phyloP scores from a whole-genome alignment of 345 rosid species.

The Abelmoschus esculentus region DNA sequence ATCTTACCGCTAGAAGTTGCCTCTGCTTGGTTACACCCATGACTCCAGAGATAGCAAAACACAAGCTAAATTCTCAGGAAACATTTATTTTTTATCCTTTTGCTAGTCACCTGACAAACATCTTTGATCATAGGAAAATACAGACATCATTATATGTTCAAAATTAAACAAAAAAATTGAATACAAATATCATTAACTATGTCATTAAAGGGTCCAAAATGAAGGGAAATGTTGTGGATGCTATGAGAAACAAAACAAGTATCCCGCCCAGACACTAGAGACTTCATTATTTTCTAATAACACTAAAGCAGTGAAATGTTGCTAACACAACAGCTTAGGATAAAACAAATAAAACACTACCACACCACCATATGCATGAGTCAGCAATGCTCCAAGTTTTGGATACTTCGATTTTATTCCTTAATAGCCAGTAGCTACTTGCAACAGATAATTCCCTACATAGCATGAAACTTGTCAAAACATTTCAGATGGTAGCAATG shows the following conservation, averaged over 20 bases:
- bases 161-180: neutral
- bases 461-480: neutral
- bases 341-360: neutral
- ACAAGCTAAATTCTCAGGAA: neutral
- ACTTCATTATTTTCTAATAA: conserved; percentile 11
- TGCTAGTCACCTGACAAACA: neutral
- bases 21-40: too few species aligned
- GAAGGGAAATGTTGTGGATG: neutral
- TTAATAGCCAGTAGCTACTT: neutral
- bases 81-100: conserved; percentile 5
- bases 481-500: neutral
- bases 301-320: conserved; percentile 3
- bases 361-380: neutral
- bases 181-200: neutral
- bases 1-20: too few species aligned
- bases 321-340: conserved; percentile 2
- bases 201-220: conserved; percentile 2
- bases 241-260: conserved; percentile 1
- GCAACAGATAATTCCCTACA: conserved; percentile 3
- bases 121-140: too few species aligned
- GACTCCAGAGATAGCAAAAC: too few species aligned
- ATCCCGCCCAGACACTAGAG: neutral
- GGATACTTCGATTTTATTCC: neutral
- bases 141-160: too few species aligned
- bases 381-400: neutral